These are phyloP conservation scores for Pterocarpus santalinus DNA, from an alignment of 306 rosid genomes.

Conservation along the genomic window DNA sequence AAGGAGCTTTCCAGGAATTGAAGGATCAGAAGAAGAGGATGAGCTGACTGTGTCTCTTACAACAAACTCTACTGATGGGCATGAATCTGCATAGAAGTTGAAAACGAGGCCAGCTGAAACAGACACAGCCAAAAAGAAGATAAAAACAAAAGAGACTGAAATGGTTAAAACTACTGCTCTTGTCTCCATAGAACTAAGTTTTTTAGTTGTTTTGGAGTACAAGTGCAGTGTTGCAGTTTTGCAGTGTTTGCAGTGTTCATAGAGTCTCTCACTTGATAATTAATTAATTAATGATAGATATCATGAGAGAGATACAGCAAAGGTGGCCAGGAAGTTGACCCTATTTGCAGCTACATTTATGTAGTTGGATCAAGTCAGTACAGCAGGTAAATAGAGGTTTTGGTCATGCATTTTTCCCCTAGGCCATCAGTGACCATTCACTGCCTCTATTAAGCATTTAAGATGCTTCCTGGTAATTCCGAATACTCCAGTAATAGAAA, in stretches of 20 bases:
- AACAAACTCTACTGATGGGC: slow-evolving; percentile 76
- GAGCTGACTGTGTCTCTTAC: slow-evolving; percentile 72
- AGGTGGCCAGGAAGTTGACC: neutral
- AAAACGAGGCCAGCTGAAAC: slow-evolving; percentile 58
- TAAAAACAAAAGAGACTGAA: slow-evolving; percentile 30
- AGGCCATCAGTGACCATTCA: neutral
- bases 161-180: slow-evolving; percentile 10
- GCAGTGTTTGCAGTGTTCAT: slow-evolving; percentile 13
- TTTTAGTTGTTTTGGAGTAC: slow-evolving; percentile 10
- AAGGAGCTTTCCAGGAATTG: slow-evolving; percentile 86
- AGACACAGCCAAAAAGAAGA: slow-evolving; percentile 42
- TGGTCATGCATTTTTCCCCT: slow-evolving; percentile 9
- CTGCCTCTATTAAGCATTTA: slow-evolving; percentile 8
- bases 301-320: slow-evolving; percentile 8
- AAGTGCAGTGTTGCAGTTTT: neutral
- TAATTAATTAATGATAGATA: slow-evolving; percentile 20
- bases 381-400: slow-evolving; percentile 23
- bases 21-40: slow-evolving; percentile 67
- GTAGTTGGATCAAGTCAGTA: slow-evolving; percentile 26
- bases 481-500: too few relatives aligned
- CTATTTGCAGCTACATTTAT: slow-evolving; percentile 45
- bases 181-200: slow-evolving; percentile 56
- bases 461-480: neutral
- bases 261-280: slow-evolving; percentile 37
- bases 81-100: slow-evolving; percentile 71